Conservation (phyloP, 176 grass and related monocot genomes). For the Hordeum vulgare region MorexV3_pseudomolecules_assembly NC_058518.1:428370653-428371152, state of each 20-base stretch:
- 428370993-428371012: background rate
- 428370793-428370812: background rate
- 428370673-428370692: background rate
- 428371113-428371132: slow-evolving; percentile 8
- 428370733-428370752: background rate
- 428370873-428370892: background rate
- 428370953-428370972: background rate
- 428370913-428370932: background rate
- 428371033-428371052: background rate
- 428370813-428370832: background rate
- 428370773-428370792: background rate
- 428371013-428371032: background rate
- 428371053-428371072: background rate
- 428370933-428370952: background rate
- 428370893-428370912: slow-evolving; percentile 2
- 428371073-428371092: background rate
- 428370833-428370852: slow-evolving; percentile 16
- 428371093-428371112: background rate
- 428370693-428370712: background rate
- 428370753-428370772: background rate
- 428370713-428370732: background rate
- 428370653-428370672: background rate
- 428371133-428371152: background rate
- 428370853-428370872: background rate
- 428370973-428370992: background rate